A percentile compares a stretch with the other conserved stretches of the same genome.
Evolutionary conservation across 331 rosid genomes (phyloP).

Genomic region (Arachis monticola): DNA sequence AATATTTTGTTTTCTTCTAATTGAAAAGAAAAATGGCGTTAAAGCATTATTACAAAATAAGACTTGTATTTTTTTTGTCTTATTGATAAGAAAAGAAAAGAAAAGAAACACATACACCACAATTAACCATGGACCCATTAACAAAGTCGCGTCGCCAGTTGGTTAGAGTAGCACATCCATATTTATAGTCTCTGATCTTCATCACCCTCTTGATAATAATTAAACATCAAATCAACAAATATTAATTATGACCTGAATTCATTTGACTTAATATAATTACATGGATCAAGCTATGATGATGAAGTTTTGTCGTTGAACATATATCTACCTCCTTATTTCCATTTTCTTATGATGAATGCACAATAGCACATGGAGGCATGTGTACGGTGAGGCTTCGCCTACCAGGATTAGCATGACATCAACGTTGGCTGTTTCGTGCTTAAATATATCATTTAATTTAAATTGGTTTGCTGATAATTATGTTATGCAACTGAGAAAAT

Average conservation of each 20-base stretch:
- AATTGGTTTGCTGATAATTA: neutral
- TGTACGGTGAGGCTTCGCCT: neutral
- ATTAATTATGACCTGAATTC: slow-evolving; percentile 18
- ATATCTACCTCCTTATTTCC: neutral
- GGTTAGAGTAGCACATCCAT: slow-evolving; percentile 8
- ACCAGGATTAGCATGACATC: neutral
- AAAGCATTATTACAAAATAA: neutral
- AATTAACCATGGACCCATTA: slow-evolving; percentile 15
- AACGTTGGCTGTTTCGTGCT: neutral
- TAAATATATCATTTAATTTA: neutral
- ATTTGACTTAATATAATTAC: neutral
- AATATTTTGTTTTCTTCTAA: neutral
- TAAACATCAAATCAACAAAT: neutral
- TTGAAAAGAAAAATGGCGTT: neutral
- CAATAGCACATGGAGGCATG: neutral
- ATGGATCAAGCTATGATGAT: neutral
- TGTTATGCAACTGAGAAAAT: neutral
- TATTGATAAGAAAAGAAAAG: neutral
- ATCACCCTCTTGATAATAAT: neutral
- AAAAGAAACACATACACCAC: neutral
- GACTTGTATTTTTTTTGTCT: neutral
- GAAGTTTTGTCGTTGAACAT: too few species aligned
- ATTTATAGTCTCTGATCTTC: neutral
- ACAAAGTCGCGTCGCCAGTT: slow-evolving; percentile 11
- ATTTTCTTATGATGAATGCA: neutral